phyloP scores from a whole-genome alignment of 2,329 filamentous ascomycete genomes.

The Arthrinium phaeospermum region DNA sequence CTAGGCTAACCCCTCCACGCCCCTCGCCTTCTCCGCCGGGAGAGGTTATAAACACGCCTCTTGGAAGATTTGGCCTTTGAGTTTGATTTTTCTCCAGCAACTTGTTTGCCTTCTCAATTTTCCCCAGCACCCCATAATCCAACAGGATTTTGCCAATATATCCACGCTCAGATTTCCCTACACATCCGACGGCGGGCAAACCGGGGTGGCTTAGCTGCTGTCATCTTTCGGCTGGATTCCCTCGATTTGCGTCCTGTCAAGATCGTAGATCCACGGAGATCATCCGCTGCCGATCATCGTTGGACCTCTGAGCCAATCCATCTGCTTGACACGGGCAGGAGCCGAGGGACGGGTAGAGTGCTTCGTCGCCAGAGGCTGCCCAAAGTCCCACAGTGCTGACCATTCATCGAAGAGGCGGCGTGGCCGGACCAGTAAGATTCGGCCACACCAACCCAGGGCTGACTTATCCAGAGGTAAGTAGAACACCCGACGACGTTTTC shows the following conservation, averaged over 20 bases:
- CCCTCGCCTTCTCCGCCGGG: neutral
- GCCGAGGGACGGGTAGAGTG: neutral
- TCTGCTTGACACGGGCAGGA: neutral
- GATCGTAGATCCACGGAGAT: neutral
- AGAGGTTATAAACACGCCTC: neutral
- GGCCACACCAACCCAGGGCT: neutral
- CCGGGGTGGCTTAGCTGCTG: neutral
- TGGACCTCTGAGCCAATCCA: neutral
- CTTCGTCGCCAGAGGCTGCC: neutral
- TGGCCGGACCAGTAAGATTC: neutral
- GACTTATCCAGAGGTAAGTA: neutral
- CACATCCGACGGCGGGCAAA: neutral
- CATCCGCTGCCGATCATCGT: neutral
- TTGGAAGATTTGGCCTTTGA: neutral
- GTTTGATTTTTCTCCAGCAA: neutral
- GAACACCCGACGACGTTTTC: slow-evolving; percentile 18
- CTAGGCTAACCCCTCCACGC: neutral
- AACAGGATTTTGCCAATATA: neutral
- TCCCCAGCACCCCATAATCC: neutral
- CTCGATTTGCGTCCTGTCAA: neutral
- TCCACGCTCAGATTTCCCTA: neutral
- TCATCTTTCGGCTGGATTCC: neutral
- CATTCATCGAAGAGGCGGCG: neutral
- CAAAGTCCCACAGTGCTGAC: slow-evolving; percentile 4
- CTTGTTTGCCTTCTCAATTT: neutral